phyloP scores from a whole-genome alignment of 83 land plant genomes.

The Picea abies region DNA sequence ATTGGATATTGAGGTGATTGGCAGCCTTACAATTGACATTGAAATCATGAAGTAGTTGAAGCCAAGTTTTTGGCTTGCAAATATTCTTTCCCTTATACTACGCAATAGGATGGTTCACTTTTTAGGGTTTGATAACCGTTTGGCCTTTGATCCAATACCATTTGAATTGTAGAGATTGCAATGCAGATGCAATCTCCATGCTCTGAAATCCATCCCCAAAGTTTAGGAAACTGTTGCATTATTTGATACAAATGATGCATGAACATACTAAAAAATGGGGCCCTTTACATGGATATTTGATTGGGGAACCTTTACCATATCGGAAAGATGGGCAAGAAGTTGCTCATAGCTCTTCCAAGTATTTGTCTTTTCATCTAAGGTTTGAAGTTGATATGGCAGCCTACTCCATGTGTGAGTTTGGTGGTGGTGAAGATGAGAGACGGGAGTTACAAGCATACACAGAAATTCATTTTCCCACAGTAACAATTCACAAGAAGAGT shows the following conservation, averaged over 20 bases:
- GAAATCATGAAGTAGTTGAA: slow-evolving; percentile 88
- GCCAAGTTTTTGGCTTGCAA: slow-evolving; percentile 74
- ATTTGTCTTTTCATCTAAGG: slow-evolving; percentile 82
- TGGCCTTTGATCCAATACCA: slow-evolving; percentile 83
- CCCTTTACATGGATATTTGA: slow-evolving; percentile 49
- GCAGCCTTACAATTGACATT: slow-evolving; percentile 83
- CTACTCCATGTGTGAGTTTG: slow-evolving; percentile 96
- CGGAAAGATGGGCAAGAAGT: slow-evolving; percentile 16
- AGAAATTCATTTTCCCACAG: slow-evolving; percentile 78
- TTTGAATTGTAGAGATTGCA: slow-evolving; percentile 73
- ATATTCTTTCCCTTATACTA: slow-evolving; percentile 77
- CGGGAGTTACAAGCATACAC: slow-evolving; percentile 82
- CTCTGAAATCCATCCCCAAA: slow-evolving; percentile 71
- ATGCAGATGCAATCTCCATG: slow-evolving; percentile 97
- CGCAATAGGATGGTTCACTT: slow-evolving; percentile 88
- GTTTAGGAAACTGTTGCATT: slow-evolving; percentile 80
- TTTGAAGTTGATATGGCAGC: slow-evolving; percentile 99
- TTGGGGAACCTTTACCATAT: slow-evolving; percentile 34
- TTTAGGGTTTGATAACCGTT: slow-evolving; percentile 89
- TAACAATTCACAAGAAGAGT: slow-evolving; percentile 47
- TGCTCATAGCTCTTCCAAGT: slow-evolving; percentile 37
- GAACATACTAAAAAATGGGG: slow-evolving; percentile 35
- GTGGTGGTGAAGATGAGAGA: slow-evolving; percentile 88
- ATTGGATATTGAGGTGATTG: slow-evolving; percentile 81
- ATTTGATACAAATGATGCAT: slow-evolving; percentile 70